A percentile compares a stretch with the other conserved stretches of the same genome.
Evolutionary conservation across 202 grass and related monocot species (phyloP).

Genomic region (Panicum hallii): DNA sequence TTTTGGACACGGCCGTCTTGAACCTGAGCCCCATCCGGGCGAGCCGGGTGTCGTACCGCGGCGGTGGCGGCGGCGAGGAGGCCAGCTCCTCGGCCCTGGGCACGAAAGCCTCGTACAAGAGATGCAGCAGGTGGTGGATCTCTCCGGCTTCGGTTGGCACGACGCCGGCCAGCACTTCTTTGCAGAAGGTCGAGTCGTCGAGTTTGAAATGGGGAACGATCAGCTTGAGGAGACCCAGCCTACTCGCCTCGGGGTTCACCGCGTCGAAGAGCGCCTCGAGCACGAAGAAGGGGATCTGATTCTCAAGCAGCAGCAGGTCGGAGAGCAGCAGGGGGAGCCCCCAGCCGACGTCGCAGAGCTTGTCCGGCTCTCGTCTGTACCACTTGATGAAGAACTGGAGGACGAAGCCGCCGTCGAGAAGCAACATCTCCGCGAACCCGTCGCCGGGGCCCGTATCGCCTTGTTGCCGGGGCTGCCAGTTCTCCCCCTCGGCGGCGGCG

Average conservation of each 20-base stretch:
- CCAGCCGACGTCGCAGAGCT: conserved; percentile 17
- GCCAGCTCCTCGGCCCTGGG: neutral
- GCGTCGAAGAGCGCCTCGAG: neutral
- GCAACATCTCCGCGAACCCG: conserved; percentile 22
- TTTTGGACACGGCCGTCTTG: neutral
- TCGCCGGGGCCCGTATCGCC: too few relatives aligned
- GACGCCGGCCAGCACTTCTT: neutral
- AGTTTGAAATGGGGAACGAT: neutral
- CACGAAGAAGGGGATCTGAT: conserved; percentile 36
- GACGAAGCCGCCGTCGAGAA: conserved; percentile 49
- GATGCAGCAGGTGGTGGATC: conserved; percentile 40
- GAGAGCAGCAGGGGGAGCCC: neutral
- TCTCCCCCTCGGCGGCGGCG: too few relatives aligned
- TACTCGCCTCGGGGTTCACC: neutral
- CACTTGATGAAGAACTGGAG: conserved; percentile 25
- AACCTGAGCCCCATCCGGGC: too few relatives aligned
- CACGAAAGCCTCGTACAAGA: conserved; percentile 2
- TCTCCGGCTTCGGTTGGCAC: too few relatives aligned
- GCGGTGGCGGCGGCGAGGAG: too few relatives aligned
- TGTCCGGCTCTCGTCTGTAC: fast-evolving
- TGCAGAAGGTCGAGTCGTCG: neutral
- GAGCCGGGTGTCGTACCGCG: neutral
- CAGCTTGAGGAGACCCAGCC: neutral
- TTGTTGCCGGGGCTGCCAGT: too few relatives aligned
- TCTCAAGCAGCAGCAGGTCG: conserved; percentile 35